Evolutionary conservation across 805 yeast genomes (phyloP), one percentile per base, ranked within the genome.

Genomic region (Metschnikowia hibisci): DNA sequence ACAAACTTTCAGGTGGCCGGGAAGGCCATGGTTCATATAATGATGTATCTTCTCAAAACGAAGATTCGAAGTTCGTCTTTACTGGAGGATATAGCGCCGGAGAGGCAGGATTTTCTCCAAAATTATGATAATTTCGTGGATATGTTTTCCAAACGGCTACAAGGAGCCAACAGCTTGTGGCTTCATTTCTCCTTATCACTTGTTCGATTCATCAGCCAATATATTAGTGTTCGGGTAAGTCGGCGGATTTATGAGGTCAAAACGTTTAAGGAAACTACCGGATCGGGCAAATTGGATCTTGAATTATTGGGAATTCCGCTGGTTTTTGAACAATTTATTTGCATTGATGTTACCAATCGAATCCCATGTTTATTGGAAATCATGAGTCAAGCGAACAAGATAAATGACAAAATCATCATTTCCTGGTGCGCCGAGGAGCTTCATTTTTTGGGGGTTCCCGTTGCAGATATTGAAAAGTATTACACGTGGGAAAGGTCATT

Each of bases 341-440:
- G 34, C 14, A 33, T 57, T 22, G 44, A 51, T 25, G 32, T 32
- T 25, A 39, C 32, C 20, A 53, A 53, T 39, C 42, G 56, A 15
- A 25, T 56, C 5, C 41, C 42, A 14, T 55, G 63, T 34, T 42
- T 67, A 34, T 44, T 49, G 16, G 41, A 52, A 1, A 57, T 67
- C 2, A 45, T 61, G 11, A 32, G 39, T 7, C 52, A 51, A 18
- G 65, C 72, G 2, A 29, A 58, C 2, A 29, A 32, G 32, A 60
- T 59, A 10, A 45, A 56, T 12, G 67, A 68, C 37, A 6, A 13
- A 4, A 46, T 42, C 3, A 45, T 57, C 7, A 29, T 64, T 4
- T 20, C 41, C 18, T 69, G 73, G 73, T 52, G 56, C 30, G 54
- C 62, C 4, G 50, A 54, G 6, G 71, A 66, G 45, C 51, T 67